These are phyloP conservation scores for Fusarium camptoceras DNA, from an alignment of 2,329 filamentous ascomycete genomes.

Conservation along the genomic window DNA sequence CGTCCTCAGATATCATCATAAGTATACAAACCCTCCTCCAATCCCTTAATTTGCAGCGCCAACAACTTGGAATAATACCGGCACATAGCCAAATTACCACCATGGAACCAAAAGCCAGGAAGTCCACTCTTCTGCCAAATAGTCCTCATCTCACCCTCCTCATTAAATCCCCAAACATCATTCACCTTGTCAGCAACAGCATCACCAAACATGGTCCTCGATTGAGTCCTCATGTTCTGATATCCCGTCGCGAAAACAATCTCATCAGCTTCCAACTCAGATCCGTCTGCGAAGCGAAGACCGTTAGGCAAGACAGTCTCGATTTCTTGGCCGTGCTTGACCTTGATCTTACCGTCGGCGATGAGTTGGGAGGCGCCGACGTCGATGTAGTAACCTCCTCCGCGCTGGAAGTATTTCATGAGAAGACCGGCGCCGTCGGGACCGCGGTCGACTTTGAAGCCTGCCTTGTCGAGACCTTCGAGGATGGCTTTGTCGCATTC, in stretches of 20 bases:
- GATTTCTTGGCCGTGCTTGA: constrained; percentile 70
- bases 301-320: constrained; percentile 60
- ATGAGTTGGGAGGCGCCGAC: constrained; percentile 73
- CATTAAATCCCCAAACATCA: constrained; percentile 73
- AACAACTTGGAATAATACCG: constrained; percentile 68
- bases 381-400: constrained; percentile 78
- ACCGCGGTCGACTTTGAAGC: constrained; percentile 71
- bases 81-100: constrained; percentile 72
- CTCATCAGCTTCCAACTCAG: constrained; percentile 69
- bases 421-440: constrained; percentile 68
- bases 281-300: constrained; percentile 64
- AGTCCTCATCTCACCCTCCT: constrained; percentile 65
- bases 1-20: constrained; percentile 47
- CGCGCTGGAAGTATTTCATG: constrained; percentile 72
- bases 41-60: constrained; percentile 64
- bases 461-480: constrained; percentile 62
- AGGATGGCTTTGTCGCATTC: constrained; percentile 55
- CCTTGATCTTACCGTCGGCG: constrained; percentile 70
- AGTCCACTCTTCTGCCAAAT: constrained; percentile 72
- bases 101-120: constrained; percentile 74
- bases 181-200: constrained; percentile 67
- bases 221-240: constrained; percentile 74
- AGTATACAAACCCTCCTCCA: constrained; percentile 53
- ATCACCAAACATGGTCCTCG: constrained; percentile 71
- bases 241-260: constrained; percentile 74